Evolutionary conservation across 23 red algal genomes (phyloP).

Genomic region (Gracilaria vermiculophylla): DNA sequence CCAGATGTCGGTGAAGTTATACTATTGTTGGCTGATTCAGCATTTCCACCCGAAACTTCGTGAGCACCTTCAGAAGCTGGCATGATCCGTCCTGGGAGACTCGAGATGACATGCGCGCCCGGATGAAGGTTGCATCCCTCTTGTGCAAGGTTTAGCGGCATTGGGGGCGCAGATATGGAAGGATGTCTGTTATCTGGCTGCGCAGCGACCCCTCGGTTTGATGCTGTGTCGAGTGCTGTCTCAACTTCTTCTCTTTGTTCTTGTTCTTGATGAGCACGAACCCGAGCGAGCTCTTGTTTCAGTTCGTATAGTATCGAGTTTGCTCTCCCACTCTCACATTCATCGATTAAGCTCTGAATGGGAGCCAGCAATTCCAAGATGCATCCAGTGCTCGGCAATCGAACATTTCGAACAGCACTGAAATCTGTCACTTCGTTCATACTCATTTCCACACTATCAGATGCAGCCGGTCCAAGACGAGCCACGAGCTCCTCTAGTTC

Average conservation of each 20-base stretch:
- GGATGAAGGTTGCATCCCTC: not conserved
- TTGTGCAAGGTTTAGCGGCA: not conserved
- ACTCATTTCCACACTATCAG: not conserved
- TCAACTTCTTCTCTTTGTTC: not conserved
- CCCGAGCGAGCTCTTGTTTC: slow-evolving; percentile 25
- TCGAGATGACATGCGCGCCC: not conserved
- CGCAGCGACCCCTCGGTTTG: not conserved
- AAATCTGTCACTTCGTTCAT: not conserved
- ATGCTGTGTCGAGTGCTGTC: not conserved
- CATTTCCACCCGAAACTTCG: too few relatives aligned
- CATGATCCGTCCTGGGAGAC: too few relatives aligned
- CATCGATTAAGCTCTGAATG: slow-evolving; percentile 27
- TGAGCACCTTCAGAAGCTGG: too few relatives aligned
- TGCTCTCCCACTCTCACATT: slow-evolving; percentile 34
- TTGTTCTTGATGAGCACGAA: slow-evolving; percentile 12
- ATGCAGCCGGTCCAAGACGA: not conserved
- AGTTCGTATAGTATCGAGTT: not conserved
- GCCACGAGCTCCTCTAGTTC: slow-evolving; percentile 14
- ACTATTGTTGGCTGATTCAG: too few relatives aligned
- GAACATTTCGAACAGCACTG: slow-evolving; percentile 1
- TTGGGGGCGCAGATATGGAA: not conserved
- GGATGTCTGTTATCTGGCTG: not conserved
- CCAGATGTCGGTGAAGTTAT: too few relatives aligned
- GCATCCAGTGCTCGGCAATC: not conserved
- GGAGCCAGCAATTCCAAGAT: slow-evolving; percentile 37